A percentile compares a stretch with the other conserved stretches of the same genome.
Conservation (phyloP, 805 yeast species). For the Tetrapisispora namnaoensis region DNA sequence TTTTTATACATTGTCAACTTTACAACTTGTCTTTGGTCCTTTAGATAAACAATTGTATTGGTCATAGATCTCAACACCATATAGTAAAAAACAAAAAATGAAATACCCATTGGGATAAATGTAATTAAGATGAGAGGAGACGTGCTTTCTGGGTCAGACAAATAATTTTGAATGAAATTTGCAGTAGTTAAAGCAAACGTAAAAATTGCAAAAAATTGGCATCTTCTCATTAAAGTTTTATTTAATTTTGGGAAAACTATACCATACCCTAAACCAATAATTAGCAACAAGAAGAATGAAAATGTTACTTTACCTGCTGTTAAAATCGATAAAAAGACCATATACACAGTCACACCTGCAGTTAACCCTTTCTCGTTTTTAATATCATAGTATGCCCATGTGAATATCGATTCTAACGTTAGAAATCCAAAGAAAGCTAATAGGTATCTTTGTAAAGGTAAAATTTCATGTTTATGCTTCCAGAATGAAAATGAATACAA, state of each 20-base stretch:
- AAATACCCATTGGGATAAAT: constrained; percentile 60
- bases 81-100: constrained; percentile 65
- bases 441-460: constrained; percentile 85
- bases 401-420: constrained; percentile 72
- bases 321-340: constrained; percentile 67
- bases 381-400: constrained; percentile 87
- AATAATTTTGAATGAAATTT: constrained; percentile 46
- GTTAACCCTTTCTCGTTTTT: constrained; percentile 52
- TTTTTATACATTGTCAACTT: constrained; percentile 80
- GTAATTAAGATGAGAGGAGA: constrained; percentile 44
- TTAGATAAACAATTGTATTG: constrained; percentile 61
- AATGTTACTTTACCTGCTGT: constrained; percentile 77
- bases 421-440: constrained; percentile 77
- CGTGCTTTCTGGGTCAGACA: constrained; percentile 41
- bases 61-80: constrained; percentile 65
- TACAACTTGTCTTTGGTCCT: constrained; percentile 82
- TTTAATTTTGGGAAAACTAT: constrained; percentile 83
- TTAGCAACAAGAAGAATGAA: constrained; percentile 76
- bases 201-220: constrained; percentile 47
- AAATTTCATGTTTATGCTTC: constrained; percentile 74
- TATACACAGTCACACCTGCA: constrained; percentile 58
- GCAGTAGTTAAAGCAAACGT: constrained; percentile 48
- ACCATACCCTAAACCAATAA: constrained; percentile 89
- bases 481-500: constrained; percentile 77
- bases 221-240: constrained; percentile 59